Evolutionary conservation across 148 eudicot species (phyloP).

Genomic region (Vaccinium darrowii): DNA sequence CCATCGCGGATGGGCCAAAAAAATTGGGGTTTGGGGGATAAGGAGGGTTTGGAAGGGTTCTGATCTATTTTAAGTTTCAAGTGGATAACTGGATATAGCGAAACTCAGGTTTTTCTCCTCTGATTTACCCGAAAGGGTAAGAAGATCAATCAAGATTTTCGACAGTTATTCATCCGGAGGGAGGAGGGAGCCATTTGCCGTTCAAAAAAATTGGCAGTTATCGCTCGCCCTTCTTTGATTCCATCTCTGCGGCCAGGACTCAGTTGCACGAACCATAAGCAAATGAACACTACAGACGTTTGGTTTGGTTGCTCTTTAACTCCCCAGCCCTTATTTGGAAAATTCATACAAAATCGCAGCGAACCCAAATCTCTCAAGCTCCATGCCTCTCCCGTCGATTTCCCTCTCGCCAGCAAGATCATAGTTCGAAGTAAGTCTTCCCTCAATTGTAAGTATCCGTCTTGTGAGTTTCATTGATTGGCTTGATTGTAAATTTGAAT

Average conservation of each 20-base stretch:
- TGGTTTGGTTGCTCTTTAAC: conserved; percentile 12
- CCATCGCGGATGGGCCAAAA: no score
- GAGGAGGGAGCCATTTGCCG: no score
- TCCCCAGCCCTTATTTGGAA: background rate
- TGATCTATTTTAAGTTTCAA: no score
- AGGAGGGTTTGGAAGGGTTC: no score
- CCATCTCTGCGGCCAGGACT: background rate
- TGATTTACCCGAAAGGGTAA: no score
- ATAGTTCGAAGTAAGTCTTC: conserved; percentile 41
- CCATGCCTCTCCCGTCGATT: conserved; percentile 27
- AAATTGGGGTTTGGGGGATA: no score
- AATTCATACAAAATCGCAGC: background rate
- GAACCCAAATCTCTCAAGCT: conserved; percentile 16
- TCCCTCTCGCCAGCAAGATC: conserved; percentile 47
- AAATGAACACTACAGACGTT: background rate
- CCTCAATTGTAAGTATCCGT: background rate
- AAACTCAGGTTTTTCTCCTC: no score
- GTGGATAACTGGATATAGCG: no score
- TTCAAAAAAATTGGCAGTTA: background rate
- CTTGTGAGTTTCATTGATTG: background rate
- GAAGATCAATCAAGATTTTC: no score
- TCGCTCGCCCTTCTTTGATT: background rate
- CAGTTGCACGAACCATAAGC: background rate
- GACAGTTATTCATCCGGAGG: no score
- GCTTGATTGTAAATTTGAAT: no score